Evolutionary conservation across 352 stramenopile genomes (phyloP).

Genomic region (Thalassiosira mediterranea): DNA sequence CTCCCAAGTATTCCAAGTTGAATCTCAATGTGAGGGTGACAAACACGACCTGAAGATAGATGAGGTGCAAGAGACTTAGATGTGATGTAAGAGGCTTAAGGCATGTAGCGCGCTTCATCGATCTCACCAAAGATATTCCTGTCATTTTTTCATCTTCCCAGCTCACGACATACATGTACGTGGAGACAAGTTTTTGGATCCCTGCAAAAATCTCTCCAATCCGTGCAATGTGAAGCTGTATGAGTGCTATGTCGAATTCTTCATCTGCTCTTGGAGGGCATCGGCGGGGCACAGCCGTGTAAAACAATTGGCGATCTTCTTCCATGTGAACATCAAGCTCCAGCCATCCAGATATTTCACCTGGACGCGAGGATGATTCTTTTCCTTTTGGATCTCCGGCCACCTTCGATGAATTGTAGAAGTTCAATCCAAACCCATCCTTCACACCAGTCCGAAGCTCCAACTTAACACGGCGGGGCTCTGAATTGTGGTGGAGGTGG

Average conservation of each 20-base stretch:
- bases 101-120: too few relatives aligned
- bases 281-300: constrained; percentile 39
- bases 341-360: constrained; percentile 76
- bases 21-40: constrained; percentile 60
- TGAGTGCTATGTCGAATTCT: constrained; percentile 72
- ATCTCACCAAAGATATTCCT: constrained; percentile 40
- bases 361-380: constrained; percentile 28
- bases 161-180: constrained; percentile 71
- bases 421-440: constrained; percentile 71
- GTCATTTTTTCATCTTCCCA: constrained; percentile 76
- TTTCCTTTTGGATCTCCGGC: constrained; percentile 37
- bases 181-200: constrained; percentile 55
- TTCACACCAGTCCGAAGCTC: constrained; percentile 70
- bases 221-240: constrained; percentile 77
- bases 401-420: constrained; percentile 62
- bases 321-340: constrained; percentile 71
- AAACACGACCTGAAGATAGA: constrained; percentile 59
- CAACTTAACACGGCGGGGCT: constrained; percentile 57
- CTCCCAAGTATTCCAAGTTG: constrained; percentile 74
- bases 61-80: not conserved
- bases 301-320: constrained; percentile 75
- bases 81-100: not conserved
- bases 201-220: constrained; percentile 68
- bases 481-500: constrained; percentile 39
- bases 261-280: constrained; percentile 63